These are phyloP conservation scores for Podila epigama DNA, from an alignment of 192 early-diverging fungal species.

Conservation along the genomic window DNA sequence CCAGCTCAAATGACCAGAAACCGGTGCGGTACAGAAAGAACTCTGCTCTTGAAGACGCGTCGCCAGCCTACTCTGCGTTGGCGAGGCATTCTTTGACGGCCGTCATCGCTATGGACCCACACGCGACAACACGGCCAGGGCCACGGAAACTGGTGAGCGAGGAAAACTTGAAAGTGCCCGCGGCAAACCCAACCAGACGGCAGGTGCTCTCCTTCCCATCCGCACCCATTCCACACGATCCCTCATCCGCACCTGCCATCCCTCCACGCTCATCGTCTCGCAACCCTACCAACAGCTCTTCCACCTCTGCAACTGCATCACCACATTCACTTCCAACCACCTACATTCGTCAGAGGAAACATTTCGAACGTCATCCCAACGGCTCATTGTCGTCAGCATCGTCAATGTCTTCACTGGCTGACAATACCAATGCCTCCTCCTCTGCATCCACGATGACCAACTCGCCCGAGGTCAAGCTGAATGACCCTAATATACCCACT, in stretches of 20 bases:
- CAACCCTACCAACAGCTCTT: neutral
- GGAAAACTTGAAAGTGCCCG: constrained; percentile 6
- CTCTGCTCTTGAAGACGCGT: neutral
- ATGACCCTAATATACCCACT: constrained; percentile 1
- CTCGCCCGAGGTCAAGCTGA: constrained; percentile 19
- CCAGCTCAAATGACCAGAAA: constrained; percentile 1
- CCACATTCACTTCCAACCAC: constrained; percentile 8
- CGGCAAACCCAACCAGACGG: constrained; percentile 1
- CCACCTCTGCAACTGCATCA: neutral
- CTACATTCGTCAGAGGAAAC: neutral
- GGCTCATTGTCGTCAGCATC: constrained; percentile 1
- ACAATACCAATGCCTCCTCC: constrained; percentile 19
- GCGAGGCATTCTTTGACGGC: neutral
- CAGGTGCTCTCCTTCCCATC: constrained; percentile 7
- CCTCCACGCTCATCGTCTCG: neutral
- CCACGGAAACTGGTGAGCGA: constrained; percentile 20
- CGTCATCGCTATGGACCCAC: neutral
- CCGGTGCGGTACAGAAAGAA: neutral
- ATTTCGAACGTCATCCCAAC: neutral
- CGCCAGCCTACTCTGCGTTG: neutral
- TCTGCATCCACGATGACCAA: constrained; percentile 31
- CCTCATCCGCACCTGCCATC: too few relatives aligned
- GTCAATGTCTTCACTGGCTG: constrained; percentile 3
- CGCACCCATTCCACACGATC: neutral
- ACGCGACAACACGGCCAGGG: neutral